Percentiles rank a stretch among this genome's conserved stretches.
These are phyloP conservation scores for Aspergillus heteromorphus DNA, from an alignment of 495 filamentous ascomycete genomes.

Conservation along the genomic window DNA sequence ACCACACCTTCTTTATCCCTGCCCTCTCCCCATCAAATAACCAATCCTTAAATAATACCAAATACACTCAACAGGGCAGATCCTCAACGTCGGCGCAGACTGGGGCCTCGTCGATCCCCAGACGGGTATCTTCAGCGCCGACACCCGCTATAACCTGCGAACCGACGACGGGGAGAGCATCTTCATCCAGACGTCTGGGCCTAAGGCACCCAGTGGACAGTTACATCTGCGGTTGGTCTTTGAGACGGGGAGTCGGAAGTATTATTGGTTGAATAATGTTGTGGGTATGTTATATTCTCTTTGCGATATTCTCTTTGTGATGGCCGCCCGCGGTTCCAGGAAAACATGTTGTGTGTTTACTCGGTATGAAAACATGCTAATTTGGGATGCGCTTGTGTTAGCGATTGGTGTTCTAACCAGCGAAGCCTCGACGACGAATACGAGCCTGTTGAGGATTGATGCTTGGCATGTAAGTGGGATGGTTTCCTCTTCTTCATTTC, in stretches of 20 bases:
- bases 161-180: constrained; percentile 28
- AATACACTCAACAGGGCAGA: constrained; percentile 14
- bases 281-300: constrained; percentile 19
- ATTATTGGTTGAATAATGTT: constrained; percentile 34
- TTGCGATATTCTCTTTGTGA: no score
- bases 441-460: constrained; percentile 22
- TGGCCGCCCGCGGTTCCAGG: no score
- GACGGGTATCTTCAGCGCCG: constrained; percentile 25
- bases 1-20: background rate
- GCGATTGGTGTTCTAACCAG: constrained; percentile 9
- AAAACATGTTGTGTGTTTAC: background rate
- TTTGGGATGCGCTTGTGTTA: no score
- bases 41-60: background rate
- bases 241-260: constrained; percentile 23
- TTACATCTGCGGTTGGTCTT: constrained; percentile 26
- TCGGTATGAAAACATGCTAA: background rate
- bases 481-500: background rate
- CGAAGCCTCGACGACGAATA: constrained; percentile 4
- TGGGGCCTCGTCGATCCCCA: constrained; percentile 24
- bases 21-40: background rate
- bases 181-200: constrained; percentile 23
- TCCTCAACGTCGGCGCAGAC: constrained; percentile 29
- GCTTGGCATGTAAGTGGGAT: constrained; percentile 27
- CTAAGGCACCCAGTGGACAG: constrained; percentile 17
- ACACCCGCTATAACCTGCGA: constrained; percentile 31